Evolutionary conservation across 1,139 yeast species (phyloP).

Genomic region (Pichia sp.): DNA sequence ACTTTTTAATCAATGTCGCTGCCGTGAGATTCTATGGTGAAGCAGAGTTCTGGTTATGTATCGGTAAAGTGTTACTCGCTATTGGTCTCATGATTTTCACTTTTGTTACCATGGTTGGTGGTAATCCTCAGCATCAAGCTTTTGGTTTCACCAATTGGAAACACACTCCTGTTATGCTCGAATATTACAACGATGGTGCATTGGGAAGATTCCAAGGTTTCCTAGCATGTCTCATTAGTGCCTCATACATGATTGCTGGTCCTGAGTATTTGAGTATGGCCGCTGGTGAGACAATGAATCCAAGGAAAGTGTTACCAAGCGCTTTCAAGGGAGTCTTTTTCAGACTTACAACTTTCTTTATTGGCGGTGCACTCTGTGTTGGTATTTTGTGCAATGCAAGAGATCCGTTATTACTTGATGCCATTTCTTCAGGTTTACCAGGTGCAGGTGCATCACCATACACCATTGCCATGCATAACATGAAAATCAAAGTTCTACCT

Average conservation of each 20-base stretch:
- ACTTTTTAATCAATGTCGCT: slow-evolving; percentile 40
- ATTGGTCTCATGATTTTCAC: slow-evolving; percentile 46
- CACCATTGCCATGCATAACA: slow-evolving; percentile 52
- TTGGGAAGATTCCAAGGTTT: slow-evolving; percentile 48
- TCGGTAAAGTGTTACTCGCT: slow-evolving; percentile 42
- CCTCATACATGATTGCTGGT: slow-evolving; percentile 45
- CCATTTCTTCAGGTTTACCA: slow-evolving; percentile 39
- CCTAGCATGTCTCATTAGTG: slow-evolving; percentile 36
- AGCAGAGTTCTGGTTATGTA: slow-evolving; percentile 46
- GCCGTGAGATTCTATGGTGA: slow-evolving; percentile 49
- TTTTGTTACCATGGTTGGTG: slow-evolving; percentile 49
- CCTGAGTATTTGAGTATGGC: slow-evolving; percentile 49
- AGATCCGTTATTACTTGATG: slow-evolving; percentile 38
- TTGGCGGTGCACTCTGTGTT: slow-evolving; percentile 54
- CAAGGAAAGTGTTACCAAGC: slow-evolving; percentile 66
- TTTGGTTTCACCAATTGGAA: slow-evolving; percentile 39
- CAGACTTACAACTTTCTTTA: slow-evolving; percentile 62
- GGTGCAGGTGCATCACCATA: slow-evolving; percentile 62
- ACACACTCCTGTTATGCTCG: slow-evolving; percentile 29
- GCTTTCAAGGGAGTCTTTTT: slow-evolving; percentile 76
- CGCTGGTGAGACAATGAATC: slow-evolving; percentile 55
- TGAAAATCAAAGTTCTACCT: slow-evolving; percentile 50
- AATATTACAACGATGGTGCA: slow-evolving; percentile 34
- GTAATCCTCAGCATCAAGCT: slow-evolving; percentile 38
- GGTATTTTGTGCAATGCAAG: slow-evolving; percentile 52